phyloP scores from a whole-genome alignment of 805 yeast species.

The Komagataella mondaviorum region DNA sequence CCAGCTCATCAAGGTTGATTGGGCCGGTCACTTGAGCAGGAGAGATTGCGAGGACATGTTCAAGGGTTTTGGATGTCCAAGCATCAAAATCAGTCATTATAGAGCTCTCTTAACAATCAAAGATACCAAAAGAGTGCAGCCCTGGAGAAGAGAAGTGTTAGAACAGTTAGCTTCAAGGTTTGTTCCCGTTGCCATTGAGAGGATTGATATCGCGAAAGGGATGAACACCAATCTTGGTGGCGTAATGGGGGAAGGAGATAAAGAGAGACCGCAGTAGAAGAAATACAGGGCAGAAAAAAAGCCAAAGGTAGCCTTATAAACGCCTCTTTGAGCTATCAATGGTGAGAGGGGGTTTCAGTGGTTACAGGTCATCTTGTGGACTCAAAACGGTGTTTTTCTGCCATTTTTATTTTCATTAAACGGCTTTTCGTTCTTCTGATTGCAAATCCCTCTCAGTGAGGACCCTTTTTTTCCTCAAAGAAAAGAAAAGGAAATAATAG shows the following conservation, averaged over 20 bases:
- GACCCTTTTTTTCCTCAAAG: too few species aligned
- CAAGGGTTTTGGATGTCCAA: not conserved
- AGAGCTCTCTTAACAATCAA: not conserved
- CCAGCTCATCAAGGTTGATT: slow-evolving; percentile 20
- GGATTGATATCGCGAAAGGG: not conserved
- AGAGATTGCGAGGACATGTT: not conserved
- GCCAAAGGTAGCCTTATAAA: not conserved
- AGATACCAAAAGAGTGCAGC: not conserved
- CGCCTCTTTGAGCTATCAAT: too few species aligned
- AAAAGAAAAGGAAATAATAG: not conserved
- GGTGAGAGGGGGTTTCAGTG: too few species aligned
- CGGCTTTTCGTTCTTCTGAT: too few species aligned
- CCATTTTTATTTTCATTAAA: too few species aligned
- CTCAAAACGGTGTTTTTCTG: too few species aligned
- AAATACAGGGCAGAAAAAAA: not conserved
- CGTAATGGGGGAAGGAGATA: not conserved
- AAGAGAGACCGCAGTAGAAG: not conserved
- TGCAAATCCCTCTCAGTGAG: too few species aligned
- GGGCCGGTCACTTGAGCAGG: not conserved
- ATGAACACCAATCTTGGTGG: not conserved
- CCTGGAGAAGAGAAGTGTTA: not conserved
- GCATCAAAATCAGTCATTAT: not conserved
- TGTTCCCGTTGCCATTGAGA: not conserved
- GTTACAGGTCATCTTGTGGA: too few species aligned
- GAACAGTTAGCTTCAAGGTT: not conserved